Base-by-base conservation (phyloP, 495 filamentous ascomycete species). In the Cudoniella acicularis region DNA sequence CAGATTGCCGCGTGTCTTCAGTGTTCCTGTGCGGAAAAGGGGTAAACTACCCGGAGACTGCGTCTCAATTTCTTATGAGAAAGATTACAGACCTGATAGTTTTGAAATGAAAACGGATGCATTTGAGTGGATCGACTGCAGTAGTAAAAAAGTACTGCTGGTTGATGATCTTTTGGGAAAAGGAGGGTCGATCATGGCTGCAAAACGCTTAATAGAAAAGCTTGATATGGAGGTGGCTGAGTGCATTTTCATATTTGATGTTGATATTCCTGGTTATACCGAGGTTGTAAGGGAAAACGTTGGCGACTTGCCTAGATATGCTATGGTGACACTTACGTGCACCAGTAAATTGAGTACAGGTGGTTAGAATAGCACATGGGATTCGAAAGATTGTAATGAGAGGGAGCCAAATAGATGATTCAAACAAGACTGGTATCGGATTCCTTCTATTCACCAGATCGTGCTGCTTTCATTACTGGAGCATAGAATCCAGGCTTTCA, bases 401-500 rank as follows among this genome's bases (percentile, higher is more conserved):
- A n/a, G n/a, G n/a, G n/a, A n/a, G n/a, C n/a, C n/a, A n/a, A n/a
- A n/a, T n/a, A n/a, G n/a, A n/a, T n/a, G n/a, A n/a, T n/a, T n/a
- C n/a, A n/a, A n/a, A n/a, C n/a, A n/a, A n/a, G n/a, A 36, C 13
- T 36, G 30, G 30, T 36, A 36, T 36, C 30, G 13, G 13, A 6
- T 36, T 36, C 13, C 30, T 36, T 13, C 30, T 36, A 13, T 36
- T 6, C 20, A 36, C 16, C 43, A 18, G 24, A 53, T 26, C 41
- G 36, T 41, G 16, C 22, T 49, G 30, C 13, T 21, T 45, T 51
- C 21, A 10, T 47, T 80, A 96, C 67, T 87, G 88, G 76, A 96
- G 80, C 92, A 96, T 96, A 61, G 85, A 82, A 71, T 93, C 89
- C 66, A 98, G 73, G 54, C 84, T 88, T 77, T 96, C 91, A 9